Percentiles rank a stretch among this genome's conserved stretches.
Conservation (phyloP, 2,329 filamentous ascomycete genomes). For the Nannizziopsis arthrosporioides region DNA sequence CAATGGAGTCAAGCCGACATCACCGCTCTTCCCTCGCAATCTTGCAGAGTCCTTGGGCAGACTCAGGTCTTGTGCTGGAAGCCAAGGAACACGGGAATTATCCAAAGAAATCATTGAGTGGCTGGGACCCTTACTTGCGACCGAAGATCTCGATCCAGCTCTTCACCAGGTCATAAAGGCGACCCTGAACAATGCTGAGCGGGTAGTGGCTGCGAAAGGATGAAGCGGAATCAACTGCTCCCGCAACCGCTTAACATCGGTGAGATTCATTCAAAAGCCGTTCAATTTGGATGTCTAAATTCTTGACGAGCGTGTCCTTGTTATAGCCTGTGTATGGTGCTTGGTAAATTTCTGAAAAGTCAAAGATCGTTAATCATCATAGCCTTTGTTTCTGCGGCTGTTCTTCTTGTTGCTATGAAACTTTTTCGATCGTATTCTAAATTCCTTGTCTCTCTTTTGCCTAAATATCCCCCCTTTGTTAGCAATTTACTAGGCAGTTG, state of each 20-base stretch:
- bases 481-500: not conserved
- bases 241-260: not conserved
- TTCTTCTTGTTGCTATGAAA: slow-evolving; percentile 51
- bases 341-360: not conserved
- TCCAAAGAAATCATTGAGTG: slow-evolving; percentile 39
- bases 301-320: too few species aligned
- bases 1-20: slow-evolving; percentile 50
- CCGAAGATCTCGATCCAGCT: slow-evolving; percentile 41
- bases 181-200: slow-evolving; percentile 28
- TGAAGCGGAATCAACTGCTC: not conserved
- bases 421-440: slow-evolving; percentile 48
- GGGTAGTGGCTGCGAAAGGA: slow-evolving; percentile 7
- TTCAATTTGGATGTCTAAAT: too few species aligned
- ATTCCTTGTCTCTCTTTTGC: slow-evolving; percentile 47
- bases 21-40: slow-evolving; percentile 60
- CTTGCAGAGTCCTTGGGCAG: slow-evolving; percentile 54
- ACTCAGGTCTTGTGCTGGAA: slow-evolving; percentile 44
- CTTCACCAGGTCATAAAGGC: slow-evolving; percentile 42
- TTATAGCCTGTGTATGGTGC: not conserved
- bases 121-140: slow-evolving; percentile 37
- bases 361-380: slow-evolving; percentile 3
- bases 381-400: slow-evolving; percentile 34
- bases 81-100: slow-evolving; percentile 26
- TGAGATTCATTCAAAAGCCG: too few species aligned
- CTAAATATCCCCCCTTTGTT: slow-evolving; percentile 22